These are phyloP conservation scores for Penicillium cosmopolitanum DNA, from an alignment of 495 filamentous ascomycete genomes.

Conservation along the genomic window DNA sequence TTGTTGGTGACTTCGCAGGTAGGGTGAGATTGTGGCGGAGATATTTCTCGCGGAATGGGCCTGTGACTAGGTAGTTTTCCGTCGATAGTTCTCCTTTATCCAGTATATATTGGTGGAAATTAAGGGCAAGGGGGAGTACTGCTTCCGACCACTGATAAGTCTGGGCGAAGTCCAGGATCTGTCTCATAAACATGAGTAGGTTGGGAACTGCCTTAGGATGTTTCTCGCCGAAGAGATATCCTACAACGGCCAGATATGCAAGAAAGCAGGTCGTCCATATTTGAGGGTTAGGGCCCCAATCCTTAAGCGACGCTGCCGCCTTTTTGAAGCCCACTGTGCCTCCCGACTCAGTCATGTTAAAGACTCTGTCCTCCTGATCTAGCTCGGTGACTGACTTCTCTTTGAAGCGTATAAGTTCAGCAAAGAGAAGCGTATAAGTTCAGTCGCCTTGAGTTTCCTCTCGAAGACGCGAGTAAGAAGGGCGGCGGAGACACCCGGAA, in stretches of 20 bases:
- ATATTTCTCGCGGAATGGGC: constrained; percentile 1
- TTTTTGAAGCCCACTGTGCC: constrained; percentile 7
- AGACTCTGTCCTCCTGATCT: constrained; percentile 12
- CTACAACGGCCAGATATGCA: neutral
- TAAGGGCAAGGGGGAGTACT: neutral
- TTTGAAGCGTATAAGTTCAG: constrained; percentile 12
- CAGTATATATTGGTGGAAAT: constrained; percentile 1
- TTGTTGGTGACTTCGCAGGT: too few relatives aligned
- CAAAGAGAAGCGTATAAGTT: too few relatives aligned
- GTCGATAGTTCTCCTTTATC: constrained; percentile 3
- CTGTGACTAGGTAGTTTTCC: neutral
- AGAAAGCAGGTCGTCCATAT: constrained; percentile 1
- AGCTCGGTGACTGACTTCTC: constrained; percentile 13
- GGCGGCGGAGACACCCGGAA: constrained; percentile 14
- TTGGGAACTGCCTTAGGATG: constrained; percentile 2
- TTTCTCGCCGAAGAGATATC: constrained; percentile 6
- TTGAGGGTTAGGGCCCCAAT: constrained; percentile 1
- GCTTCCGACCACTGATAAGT: constrained; percentile 6
- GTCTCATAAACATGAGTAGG: constrained; percentile 1
- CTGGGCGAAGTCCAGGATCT: constrained; percentile 1
- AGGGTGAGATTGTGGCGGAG: neutral
- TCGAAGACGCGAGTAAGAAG: constrained; percentile 11
- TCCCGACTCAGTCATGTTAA: constrained; percentile 8
- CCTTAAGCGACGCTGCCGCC: neutral
- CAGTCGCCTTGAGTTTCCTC: constrained; percentile 12